Percentiles rank a stretch among this genome's conserved stretches.
Conservation (phyloP, 2,329 filamentous ascomycete species). For the Cytospora leucostoma region DNA sequence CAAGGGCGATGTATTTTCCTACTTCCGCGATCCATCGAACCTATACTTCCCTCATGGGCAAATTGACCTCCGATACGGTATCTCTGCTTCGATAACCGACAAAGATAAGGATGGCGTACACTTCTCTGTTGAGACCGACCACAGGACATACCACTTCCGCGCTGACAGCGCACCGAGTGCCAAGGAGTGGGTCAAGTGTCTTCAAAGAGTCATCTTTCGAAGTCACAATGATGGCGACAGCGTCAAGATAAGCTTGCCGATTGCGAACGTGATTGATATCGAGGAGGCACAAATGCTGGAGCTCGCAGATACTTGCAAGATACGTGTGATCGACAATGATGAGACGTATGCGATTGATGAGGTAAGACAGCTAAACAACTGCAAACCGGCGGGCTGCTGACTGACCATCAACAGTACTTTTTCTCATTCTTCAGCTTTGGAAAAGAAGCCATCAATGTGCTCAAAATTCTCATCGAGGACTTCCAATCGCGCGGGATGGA, state of each 20-base stretch:
- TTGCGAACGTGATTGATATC: constrained; percentile 86
- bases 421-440: constrained; percentile 93
- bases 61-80: constrained; percentile 88
- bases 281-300: constrained; percentile 90
- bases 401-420: constrained; percentile 70
- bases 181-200: constrained; percentile 92
- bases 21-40: constrained; percentile 80
- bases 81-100: constrained; percentile 78
- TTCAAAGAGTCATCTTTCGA: constrained; percentile 93
- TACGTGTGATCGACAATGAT: constrained; percentile 88
- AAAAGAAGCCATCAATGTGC: constrained; percentile 76
- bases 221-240: constrained; percentile 96
- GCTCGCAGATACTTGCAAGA: constrained; percentile 90
- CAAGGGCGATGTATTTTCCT: constrained; percentile 88
- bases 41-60: constrained; percentile 90
- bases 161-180: constrained; percentile 87
- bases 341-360: constrained; percentile 96
- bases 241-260: constrained; percentile 90
- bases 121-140: constrained; percentile 80
- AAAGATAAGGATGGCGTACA: constrained; percentile 75
- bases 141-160: constrained; percentile 81
- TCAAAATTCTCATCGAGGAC: constrained; percentile 72
- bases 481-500: constrained; percentile 48
- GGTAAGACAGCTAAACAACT: constrained; percentile 48
- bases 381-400: not conserved